Evolutionary conservation across 2,329 filamentous ascomycete species (phyloP), one percentile per base, ranked within the genome.

Genomic region (Penicillium capsulatum): DNA sequence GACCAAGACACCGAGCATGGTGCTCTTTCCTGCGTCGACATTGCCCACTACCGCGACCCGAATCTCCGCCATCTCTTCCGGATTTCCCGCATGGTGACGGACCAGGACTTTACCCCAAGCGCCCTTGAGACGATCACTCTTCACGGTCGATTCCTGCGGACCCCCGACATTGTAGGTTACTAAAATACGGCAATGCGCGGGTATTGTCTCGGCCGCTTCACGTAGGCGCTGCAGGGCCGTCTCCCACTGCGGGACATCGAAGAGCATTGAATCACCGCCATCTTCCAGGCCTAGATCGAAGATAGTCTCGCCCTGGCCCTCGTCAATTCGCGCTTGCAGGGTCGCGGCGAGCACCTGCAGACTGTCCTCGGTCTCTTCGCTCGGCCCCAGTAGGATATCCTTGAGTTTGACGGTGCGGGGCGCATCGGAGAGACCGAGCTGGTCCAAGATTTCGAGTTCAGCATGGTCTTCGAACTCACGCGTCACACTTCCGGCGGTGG

Each of bases 31-130:
- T 7, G 92, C 92, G 63, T 98, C 92, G 38, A 98, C 87, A 70
- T 98, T 98, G 34, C 92, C 92, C 6, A 98, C 92, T 0, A 98
- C 92, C 1, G 91, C 92, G 68, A 98, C 94, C 53, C 92, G 74
- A 7, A 91, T 95, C 74, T 98, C 92, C 45, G 96, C 95, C 17
- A 94, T 86, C 41, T 94, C 81, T 60, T 97, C 89, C 4, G 87
- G 78, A 9, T 76, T 83, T 14, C 75, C 70, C 2, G 90, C 88
- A 15, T 78, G 71, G 58, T 84, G 81, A 27, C 92, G 80, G 44
- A 97, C 77, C 55, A 97, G 77, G 34, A 96, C 64, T 64, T 95
- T 97, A n/a, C 90, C 89, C 48, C 80, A 85, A 50, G 82, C 84
- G 37, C 81, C 83, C 50, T 79, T 84, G 45, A 86, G 81, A 57